Conservation (phyloP, 2,329 filamentous ascomycete genomes). For the Fusarium austroafricanum region DNA sequence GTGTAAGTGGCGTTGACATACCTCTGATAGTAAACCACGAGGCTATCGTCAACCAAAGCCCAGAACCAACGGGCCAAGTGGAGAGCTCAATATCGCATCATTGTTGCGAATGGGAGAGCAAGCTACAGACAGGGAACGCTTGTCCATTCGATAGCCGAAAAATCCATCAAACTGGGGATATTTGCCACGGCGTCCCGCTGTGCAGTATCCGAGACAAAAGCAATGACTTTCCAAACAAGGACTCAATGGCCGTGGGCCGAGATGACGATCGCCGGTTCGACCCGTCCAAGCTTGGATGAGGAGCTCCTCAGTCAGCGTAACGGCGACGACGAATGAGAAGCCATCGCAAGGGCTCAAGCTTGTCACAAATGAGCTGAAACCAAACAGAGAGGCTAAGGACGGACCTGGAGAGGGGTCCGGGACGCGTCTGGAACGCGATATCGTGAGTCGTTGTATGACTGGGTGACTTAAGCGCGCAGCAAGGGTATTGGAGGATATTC, state of each 20-base stretch:
- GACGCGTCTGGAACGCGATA: conserved; percentile 36
- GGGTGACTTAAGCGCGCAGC: conserved; percentile 41
- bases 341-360: conserved; percentile 23
- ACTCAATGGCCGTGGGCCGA: conserved; percentile 23
- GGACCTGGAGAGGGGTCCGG: not conserved
- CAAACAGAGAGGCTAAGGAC: conserved; percentile 30
- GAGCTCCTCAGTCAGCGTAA: conserved; percentile 8
- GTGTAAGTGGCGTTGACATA: no score
- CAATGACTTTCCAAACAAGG: conserved; percentile 14
- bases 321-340: conserved; percentile 32
- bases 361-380: conserved; percentile 23
- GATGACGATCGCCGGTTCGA: conserved; percentile 35
- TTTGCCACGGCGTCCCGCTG: not conserved
- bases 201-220: conserved; percentile 1
- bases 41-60: no score
- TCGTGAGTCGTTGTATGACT: conserved; percentile 22
- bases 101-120: not conserved
- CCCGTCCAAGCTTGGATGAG: conserved; percentile 20
- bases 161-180: conserved; percentile 10
- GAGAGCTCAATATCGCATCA: not conserved
- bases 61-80: not conserved
- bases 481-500: conserved; percentile 24
- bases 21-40: no score
- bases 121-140: not conserved
- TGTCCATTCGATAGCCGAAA: conserved; percentile 22